Base-by-base conservation (phyloP, 192 early-diverging fungal genomes). In the Rhizophlyctis rosea region DNA sequence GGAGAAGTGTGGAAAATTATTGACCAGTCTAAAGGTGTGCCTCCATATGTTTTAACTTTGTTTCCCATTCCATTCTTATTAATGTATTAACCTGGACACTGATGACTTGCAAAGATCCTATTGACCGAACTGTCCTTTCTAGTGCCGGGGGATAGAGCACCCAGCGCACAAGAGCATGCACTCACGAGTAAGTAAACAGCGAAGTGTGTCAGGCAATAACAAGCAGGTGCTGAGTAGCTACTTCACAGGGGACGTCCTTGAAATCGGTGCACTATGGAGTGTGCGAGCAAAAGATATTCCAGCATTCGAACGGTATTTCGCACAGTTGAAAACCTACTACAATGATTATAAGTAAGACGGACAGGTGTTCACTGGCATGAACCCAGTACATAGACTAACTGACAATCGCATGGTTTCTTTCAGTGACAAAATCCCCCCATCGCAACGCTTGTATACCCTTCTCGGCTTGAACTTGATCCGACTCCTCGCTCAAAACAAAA, bases 281-380 rank as follows among this genome's bases (percentile, higher is more conserved):
- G 86, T 97, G 61, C 87, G 87, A 51, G 81, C 82, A 13, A 86
- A 90, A 65, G 91, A 98, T 57, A 92, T 96, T 70, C 81, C 88
- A 18, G 83, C 90, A n/a, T 98, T 98, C 71, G 96, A 97, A 73
- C 85, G 94, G 65, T 97, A 96, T 65, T 86, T 96, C 65, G 83
- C 89, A 16, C 96, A 98, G 76, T 87, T 97, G 34, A 85, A 92
- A 69, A 80, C 86, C 24, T 95, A 89, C 71, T 95, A 96, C 67
- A 85, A 84, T 50, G 93, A 93, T 61, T 77, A 87, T 69, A 83
- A 68, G 88, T 91, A 77, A 50, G 47, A n/a, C 74, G 34, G 23
- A 35, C 5, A 51, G 9, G 51, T 14, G 16, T 34, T 55, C 11
- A 67, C 67, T 33, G 27, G 4, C 4, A 36, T 18, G 35, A 11